Base-by-base conservation (phyloP, 257 asterid genomes). In the Gardenia jasminoides region DNA sequence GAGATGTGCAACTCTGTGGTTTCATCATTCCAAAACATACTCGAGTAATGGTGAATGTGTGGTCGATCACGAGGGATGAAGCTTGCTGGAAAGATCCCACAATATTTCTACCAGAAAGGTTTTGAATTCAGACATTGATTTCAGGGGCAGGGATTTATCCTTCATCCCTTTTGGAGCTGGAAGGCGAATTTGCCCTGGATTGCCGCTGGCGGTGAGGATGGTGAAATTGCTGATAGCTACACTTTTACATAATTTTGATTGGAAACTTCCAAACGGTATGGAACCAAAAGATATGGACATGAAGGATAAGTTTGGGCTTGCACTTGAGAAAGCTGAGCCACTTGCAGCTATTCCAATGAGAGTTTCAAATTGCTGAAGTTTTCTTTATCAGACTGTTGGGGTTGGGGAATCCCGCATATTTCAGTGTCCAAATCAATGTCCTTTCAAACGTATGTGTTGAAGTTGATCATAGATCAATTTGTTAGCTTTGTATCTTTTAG, bases 41-140 rank as follows among this genome's bases (percentile, higher is more conserved):
- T n/a, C 84, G 56, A 50, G 79, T 82, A 0, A 61, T 82, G 6
- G 79, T 85, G 16, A 85, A 85, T 15, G 68, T 70, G 30, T 85
- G 85, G 83, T 74, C 82, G 39, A 85, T 85, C 71, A 50, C 76
- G 39, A 79, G 84, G 75, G 80, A 82, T 69, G 30, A 80, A 2
- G 61, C 48, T 43, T 67, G 76, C 54, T 85, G 88, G 88, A 69
- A 73, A 12, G 78, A 79, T 1, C 88, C 88, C 0, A 68, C 69
- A 4, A 50, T 67, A 24, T 85, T 85, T 74, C 70, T 36, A 41
- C 88, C 86, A 33, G 82, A 82, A 16, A 85, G 88, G 75, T 85
- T 85, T 46, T 79, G 28, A 31, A 61, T 15, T 62, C 82, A 2
- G 88, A 47, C 0, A 59, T 67, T 9, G 88, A 85, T 52, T 76